A percentile compares a stretch with the other conserved stretches of the same genome.
Conservation (phyloP, 768 basidiomycete genomes). For the Calocybe cyanea region DNA sequence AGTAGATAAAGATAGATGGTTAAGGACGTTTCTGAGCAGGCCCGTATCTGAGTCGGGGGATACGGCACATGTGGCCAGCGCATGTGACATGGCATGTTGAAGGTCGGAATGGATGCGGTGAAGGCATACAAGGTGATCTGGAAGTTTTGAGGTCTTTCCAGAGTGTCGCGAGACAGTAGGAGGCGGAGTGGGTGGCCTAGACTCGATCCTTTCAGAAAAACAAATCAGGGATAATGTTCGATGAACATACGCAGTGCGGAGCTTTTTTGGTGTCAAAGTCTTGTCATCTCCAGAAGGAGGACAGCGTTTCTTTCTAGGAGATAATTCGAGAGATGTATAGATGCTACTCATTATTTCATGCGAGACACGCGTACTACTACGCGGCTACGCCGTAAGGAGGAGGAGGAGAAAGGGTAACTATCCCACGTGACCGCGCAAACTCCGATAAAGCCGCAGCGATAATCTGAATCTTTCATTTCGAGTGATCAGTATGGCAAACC, state of each 20-base stretch:
- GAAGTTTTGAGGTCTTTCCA: conserved; percentile 33
- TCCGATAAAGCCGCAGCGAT: background rate
- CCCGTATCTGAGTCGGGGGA: conserved; percentile 76
- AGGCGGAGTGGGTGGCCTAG: conserved; percentile 59
- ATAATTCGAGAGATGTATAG: conserved; percentile 58
- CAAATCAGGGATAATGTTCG: no score
- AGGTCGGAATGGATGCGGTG: conserved; percentile 62
- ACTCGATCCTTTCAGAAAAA: conserved; percentile 4
- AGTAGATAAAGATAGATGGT: conserved; percentile 65
- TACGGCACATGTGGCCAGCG: conserved; percentile 77
- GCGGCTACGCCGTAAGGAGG: no score
- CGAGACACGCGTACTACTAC: conserved; percentile 1
- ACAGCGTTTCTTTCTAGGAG: conserved; percentile 67
- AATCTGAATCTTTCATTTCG: background rate
- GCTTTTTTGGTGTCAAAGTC: conserved; percentile 65
- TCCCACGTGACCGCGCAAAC: conserved; percentile 6
- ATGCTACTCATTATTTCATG: conserved; percentile 48
- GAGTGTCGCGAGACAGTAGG: conserved; percentile 37
- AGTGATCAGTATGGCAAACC: conserved; percentile 28
- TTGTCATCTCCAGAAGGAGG: conserved; percentile 51
- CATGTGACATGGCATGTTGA: conserved; percentile 82
- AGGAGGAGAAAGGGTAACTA: no score
- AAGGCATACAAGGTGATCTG: conserved; percentile 59
- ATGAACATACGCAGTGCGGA: conserved; percentile 48
- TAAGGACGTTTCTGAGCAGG: conserved; percentile 72